phyloP scores from a whole-genome alignment of 257 asterid species.

The Euphrasia confusa region DNA sequence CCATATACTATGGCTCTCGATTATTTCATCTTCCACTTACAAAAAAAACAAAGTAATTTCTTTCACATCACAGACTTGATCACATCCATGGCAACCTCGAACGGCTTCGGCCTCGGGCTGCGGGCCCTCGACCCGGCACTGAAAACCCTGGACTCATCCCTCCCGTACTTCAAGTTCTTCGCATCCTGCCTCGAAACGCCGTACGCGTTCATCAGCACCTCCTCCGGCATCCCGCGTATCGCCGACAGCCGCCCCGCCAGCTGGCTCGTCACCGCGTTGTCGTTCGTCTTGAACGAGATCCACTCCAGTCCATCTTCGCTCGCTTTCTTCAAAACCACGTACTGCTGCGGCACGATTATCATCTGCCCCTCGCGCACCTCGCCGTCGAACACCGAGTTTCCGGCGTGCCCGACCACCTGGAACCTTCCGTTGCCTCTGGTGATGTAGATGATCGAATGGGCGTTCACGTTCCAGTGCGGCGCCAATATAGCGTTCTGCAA shows the following conservation, averaged over 20 bases:
- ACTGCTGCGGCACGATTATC: conserved; percentile 58
- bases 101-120: conserved; percentile 26
- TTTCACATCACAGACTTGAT: conserved; percentile 29
- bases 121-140: conserved; percentile 23
- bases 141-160: conserved; percentile 41
- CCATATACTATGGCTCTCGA: background rate
- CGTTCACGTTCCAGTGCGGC: conserved; percentile 49
- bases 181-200: conserved; percentile 41
- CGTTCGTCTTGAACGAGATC: conserved; percentile 58
- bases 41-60: background rate
- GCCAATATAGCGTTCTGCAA: conserved; percentile 42
- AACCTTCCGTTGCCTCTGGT: conserved; percentile 41
- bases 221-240: conserved; percentile 52
- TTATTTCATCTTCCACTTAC: conserved; percentile 22
- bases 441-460: conserved; percentile 46
- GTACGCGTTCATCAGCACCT: conserved; percentile 44
- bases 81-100: conserved; percentile 34
- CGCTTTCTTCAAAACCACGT: conserved; percentile 39
- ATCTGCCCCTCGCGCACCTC: conserved; percentile 46
- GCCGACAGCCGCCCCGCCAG: conserved; percentile 48
- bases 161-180: conserved; percentile 38
- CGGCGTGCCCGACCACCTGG: conserved; percentile 47
- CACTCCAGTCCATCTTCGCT: conserved; percentile 50
- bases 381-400: conserved; percentile 41
- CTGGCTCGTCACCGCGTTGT: conserved; percentile 37